phyloP scores from a whole-genome alignment of 768 basidiomycete genomes.

The Coprinellus aureogranulatus region DNA sequence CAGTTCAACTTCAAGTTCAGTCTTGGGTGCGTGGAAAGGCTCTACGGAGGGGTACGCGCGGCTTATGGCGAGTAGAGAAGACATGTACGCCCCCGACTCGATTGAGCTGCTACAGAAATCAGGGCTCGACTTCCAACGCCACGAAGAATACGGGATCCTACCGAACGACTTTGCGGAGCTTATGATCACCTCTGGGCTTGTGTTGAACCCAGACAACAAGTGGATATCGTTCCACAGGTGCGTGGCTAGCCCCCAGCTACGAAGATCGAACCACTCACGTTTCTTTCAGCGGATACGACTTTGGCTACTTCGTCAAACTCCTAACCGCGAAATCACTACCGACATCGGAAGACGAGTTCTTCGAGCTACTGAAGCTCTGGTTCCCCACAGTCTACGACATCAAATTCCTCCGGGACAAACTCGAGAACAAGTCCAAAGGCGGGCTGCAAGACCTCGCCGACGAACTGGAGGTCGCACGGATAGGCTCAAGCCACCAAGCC shows the following conservation, averaged over 20 bases:
- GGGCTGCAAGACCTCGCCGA: slow-evolving; percentile 94
- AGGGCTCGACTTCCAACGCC: slow-evolving; percentile 92
- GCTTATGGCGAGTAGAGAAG: slow-evolving; percentile 57
- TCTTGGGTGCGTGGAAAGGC: slow-evolving; percentile 47
- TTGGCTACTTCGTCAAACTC: slow-evolving; percentile 96
- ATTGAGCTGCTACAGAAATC: slow-evolving; percentile 92
- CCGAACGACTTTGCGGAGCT: slow-evolving; percentile 96
- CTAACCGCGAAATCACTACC: slow-evolving; percentile 85
- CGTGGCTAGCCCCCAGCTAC: slow-evolving; percentile 29
- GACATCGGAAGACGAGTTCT: slow-evolving; percentile 85
- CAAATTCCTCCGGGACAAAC: slow-evolving; percentile 85
- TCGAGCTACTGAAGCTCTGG: slow-evolving; percentile 83
- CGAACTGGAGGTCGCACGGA: slow-evolving; percentile 89
- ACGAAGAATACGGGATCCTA: slow-evolving; percentile 87
- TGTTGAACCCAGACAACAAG: slow-evolving; percentile 80
- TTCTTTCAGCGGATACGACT: slow-evolving; percentile 85
- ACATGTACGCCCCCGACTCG: slow-evolving; percentile 98
- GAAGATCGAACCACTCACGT: not conserved
- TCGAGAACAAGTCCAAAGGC: slow-evolving; percentile 73
- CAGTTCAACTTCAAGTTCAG: slow-evolving; percentile 98
- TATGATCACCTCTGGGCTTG: slow-evolving; percentile 94
- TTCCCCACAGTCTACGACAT: slow-evolving; percentile 97
- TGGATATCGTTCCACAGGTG: slow-evolving; percentile 99
- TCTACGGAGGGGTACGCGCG: not conserved
- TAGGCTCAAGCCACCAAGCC: slow-evolving; percentile 91